These are phyloP conservation scores for Teratosphaeria epicoccoides DNA, from an alignment of 2,329 filamentous ascomycete genomes.

Conservation along the genomic window DNA sequence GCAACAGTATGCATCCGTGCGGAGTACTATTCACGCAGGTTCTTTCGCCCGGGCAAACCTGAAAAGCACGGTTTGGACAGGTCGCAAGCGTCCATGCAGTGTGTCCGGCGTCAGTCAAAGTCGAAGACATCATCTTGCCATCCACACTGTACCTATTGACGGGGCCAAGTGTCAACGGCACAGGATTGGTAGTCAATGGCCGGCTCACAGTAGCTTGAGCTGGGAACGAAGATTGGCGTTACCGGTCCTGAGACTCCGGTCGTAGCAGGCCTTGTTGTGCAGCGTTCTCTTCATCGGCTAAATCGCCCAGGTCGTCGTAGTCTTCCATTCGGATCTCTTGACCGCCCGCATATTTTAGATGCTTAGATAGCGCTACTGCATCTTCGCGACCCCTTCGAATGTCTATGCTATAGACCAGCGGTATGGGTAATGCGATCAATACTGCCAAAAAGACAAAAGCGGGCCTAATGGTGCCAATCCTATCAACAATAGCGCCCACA, in stretches of 20 bases:
- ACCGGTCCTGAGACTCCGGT: background rate
- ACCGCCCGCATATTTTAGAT: background rate
- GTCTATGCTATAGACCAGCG: slow-evolving; percentile 73
- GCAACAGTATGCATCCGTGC: slow-evolving; percentile 48
- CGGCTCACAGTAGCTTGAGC: background rate
- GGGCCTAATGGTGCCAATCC: slow-evolving; percentile 38
- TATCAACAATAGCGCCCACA: slow-evolving; percentile 85
- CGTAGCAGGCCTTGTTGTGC: background rate
- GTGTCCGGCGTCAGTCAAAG: background rate
- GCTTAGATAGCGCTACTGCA: slow-evolving; percentile 25
- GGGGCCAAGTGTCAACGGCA: background rate
- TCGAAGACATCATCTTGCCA: background rate
- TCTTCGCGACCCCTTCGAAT: slow-evolving; percentile 50
- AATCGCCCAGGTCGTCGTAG: background rate
- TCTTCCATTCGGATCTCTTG: slow-evolving; percentile 2
- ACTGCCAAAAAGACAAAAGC: slow-evolving; percentile 81
- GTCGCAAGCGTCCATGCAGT: background rate
- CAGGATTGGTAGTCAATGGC: background rate
- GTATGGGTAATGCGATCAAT: slow-evolving; percentile 71
- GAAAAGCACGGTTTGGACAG: background rate
- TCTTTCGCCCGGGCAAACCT: background rate
- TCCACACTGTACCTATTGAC: background rate
- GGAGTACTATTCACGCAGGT: background rate
- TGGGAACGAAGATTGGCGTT: background rate
- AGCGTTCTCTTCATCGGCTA: background rate